Evolutionary conservation across 306 rosid genomes (phyloP).

Genomic region (Gynostemma pentaphyllum): DNA sequence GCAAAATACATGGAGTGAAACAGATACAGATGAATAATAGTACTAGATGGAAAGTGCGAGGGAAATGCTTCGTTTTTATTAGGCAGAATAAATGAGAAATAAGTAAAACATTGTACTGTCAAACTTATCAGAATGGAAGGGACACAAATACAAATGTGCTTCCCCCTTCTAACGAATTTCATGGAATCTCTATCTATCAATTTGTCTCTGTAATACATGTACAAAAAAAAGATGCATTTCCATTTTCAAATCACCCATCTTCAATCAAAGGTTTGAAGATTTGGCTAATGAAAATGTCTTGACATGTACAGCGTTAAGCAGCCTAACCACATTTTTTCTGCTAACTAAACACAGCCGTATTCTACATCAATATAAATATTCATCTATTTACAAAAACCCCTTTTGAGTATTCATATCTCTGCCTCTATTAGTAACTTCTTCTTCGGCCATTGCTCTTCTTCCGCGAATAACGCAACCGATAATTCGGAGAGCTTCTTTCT

Average conservation of each 20-base stretch:
- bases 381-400: slow-evolving; percentile 5
- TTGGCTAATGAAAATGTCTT: slow-evolving; percentile 18
- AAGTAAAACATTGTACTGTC: background rate
- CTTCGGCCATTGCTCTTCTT: slow-evolving; percentile 19
- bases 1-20: background rate
- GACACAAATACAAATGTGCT: background rate
- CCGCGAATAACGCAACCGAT: slow-evolving; percentile 31
- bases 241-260: slow-evolving; percentile 26
- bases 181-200: background rate
- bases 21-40: no score
- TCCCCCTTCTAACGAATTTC: background rate
- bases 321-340: background rate
- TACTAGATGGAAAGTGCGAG: background rate
- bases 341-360: background rate
- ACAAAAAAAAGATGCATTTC: slow-evolving; percentile 22
- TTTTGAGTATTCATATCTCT: background rate
- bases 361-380: slow-evolving; percentile 11
- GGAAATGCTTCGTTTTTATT: background rate
- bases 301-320: slow-evolving; percentile 10
- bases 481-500: slow-evolving; percentile 31
- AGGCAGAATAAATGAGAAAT: background rate
- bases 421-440: background rate
- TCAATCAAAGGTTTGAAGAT: slow-evolving; percentile 67
- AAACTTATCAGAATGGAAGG: background rate
- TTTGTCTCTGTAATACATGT: slow-evolving; percentile 18